Percentiles rank a stretch among this genome's conserved stretches.
Evolutionary conservation across 2,329 filamentous ascomycete species (phyloP).

Genomic region (Coniochaeta sp.): DNA sequence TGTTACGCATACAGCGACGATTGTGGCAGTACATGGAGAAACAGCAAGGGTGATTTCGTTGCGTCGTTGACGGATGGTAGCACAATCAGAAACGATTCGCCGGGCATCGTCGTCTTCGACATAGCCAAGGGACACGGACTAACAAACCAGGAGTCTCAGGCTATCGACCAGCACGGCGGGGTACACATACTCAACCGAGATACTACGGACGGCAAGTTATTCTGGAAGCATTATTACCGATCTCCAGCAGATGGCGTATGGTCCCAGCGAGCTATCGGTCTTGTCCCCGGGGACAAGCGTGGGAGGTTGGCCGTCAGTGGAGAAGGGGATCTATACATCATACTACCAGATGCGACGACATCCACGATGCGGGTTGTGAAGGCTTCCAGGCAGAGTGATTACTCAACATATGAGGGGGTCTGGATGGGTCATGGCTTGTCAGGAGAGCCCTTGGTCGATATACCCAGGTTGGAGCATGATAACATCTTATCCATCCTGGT

Average conservation of each 20-base stretch:
- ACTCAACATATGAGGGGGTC: conserved; percentile 23
- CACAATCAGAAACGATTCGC: conserved; percentile 29
- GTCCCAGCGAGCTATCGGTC: conserved; percentile 21
- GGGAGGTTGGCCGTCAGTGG: conserved; percentile 26
- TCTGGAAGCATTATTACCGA: conserved; percentile 33
- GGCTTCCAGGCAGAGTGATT: conserved; percentile 18
- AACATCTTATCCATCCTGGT: conserved; percentile 27
- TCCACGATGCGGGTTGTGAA: conserved; percentile 22
- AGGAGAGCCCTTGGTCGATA: conserved; percentile 31
- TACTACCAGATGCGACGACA: conserved; percentile 25
- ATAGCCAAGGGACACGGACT: conserved; percentile 38
- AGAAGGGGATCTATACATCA: conserved; percentile 25
- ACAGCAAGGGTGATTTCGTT: conserved; percentile 25
- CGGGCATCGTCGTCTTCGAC: conserved; percentile 33
- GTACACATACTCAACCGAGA: conserved; percentile 43
- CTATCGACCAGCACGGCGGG: conserved; percentile 32
- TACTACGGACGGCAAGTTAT: conserved; percentile 14
- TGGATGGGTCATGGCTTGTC: conserved; percentile 27
- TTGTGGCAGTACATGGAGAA: conserved; percentile 32
- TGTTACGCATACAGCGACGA: conserved; percentile 41
- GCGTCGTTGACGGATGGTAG: conserved; percentile 23
- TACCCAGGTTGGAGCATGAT: conserved; percentile 24
- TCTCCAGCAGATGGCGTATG: conserved; percentile 19
- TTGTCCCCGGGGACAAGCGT: conserved; percentile 22
- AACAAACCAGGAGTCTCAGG: conserved; percentile 42